Evolutionary conservation across 225 moss, liverwort and hornwort species (phyloP).

Genomic region (Antitrichia curtipendula): DNA sequence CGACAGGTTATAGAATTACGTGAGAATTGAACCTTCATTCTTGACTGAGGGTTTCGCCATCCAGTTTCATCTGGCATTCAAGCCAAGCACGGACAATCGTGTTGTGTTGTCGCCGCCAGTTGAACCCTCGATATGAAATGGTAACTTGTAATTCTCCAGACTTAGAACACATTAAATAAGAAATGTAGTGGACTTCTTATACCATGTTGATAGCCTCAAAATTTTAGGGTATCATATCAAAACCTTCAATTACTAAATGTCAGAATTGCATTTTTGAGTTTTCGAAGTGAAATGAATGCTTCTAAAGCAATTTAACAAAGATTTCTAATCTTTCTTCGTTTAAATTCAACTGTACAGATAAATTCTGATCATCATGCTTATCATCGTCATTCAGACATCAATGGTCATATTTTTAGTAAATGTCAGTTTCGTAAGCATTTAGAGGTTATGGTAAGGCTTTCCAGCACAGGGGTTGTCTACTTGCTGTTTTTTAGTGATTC

Average conservation of each 20-base stretch:
- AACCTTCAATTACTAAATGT: not conserved
- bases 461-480: not conserved
- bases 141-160: not conserved
- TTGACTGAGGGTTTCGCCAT: not conserved
- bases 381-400: not conserved
- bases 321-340: not conserved
- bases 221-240: not conserved
- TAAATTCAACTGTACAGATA: not conserved
- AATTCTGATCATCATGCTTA: not conserved
- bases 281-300: not conserved
- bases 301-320: not conserved
- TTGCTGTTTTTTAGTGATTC: not conserved
- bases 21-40: not conserved
- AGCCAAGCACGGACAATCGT: not conserved
- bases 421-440: not conserved
- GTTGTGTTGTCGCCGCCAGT: not conserved
- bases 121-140: constrained; percentile 38
- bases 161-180: not conserved
- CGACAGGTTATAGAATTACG: not conserved
- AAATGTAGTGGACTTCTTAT: not conserved
- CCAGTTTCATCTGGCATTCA: not conserved
- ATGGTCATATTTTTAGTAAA: no score
- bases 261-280: not conserved
- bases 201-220: not conserved
- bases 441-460: not conserved